Evolutionary conservation across 192 early-diverging fungal genomes (phyloP), one percentile per base, ranked within the genome.

Genomic region (Mycoemilia scoparia): DNA sequence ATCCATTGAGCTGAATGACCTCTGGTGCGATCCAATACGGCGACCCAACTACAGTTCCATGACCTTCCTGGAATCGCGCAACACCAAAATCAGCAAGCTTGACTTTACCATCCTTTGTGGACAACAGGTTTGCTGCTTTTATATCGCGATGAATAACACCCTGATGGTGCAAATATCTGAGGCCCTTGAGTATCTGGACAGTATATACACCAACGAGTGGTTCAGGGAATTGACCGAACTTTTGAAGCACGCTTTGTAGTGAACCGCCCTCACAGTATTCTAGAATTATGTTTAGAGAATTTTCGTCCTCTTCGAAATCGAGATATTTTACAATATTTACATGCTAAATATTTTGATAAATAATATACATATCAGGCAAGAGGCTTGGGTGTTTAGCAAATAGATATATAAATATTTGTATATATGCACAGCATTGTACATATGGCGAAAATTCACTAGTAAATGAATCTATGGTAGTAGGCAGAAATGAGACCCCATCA

Each of bases 51-150:
- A 72, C 66, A 0, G 76, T 78, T 24, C 75, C 68, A n/a, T 67
- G 50, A 4, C 68, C 70, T 14, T 72, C 66, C 27, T 70, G 71
- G 28, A 67, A 56, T 34, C 69, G 53, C 1, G 76, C 71, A 0
- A 81, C 76, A 32, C 78, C 78, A 63, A 81, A 81, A 36, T 81
- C 77, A 0, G 77, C 76, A n/a, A 81, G 61, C 43, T 81, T 81
- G 4, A 78, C 74, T 6, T 67, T 34, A 12, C 76, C 76, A 26
- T 76, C 69, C 38, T 78, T 78, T 0, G 77, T 70, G 14, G 73
- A 58, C 13, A 81, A 46, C 5, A 81, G 71, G 43, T 81, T 81
- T 33, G 66, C 72, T 9, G 64, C 64, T 38, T 71, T 71, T 36
- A 71, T 69, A 29, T 71, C 69, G 7, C 69, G 62, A 29, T 71